Conservation (phyloP, 345 rosid species). For the Pistacia atlantica region DNA sequence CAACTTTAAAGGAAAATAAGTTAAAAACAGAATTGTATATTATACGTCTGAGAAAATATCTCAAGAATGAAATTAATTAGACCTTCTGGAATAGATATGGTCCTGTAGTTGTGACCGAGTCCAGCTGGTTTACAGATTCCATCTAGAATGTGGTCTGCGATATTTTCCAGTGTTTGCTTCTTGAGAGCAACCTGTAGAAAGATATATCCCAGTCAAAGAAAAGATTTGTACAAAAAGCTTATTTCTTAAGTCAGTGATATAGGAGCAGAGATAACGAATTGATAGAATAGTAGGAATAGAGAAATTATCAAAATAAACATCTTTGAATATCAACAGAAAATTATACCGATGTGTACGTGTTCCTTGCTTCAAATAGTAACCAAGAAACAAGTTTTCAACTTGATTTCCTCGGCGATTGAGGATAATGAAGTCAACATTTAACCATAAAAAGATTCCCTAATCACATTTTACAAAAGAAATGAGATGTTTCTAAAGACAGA, state of each 20-base stretch:
- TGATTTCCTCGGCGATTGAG: no score
- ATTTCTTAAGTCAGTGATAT: not conserved
- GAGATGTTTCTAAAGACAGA: no score
- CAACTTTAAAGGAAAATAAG: not conserved
- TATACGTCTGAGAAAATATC: slow-evolving; percentile 41
- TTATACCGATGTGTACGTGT: not conserved
- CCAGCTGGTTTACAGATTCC: slow-evolving; percentile 72
- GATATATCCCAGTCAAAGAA: not conserved
- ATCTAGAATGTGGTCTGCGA: slow-evolving; percentile 83
- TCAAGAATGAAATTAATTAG: slow-evolving; percentile 96
- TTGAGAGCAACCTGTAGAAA: slow-evolving; percentile 70
- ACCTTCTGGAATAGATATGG: slow-evolving; percentile 89
- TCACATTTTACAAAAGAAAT: no score
- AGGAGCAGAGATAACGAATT: not conserved
- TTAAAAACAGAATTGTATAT: not conserved
- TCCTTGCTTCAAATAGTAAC: no score
- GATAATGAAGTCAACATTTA: no score
- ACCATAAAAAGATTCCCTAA: no score
- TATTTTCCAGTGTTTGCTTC: slow-evolving; percentile 77
- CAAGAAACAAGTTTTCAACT: no score
- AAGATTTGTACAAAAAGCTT: not conserved
- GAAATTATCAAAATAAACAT: no score
- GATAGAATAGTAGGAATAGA: not conserved
- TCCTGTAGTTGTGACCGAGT: slow-evolving; percentile 83
- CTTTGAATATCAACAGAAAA: not conserved